phyloP scores from a whole-genome alignment of 352 stramenopile species.

The Elongisporangium undulatum region DNA sequence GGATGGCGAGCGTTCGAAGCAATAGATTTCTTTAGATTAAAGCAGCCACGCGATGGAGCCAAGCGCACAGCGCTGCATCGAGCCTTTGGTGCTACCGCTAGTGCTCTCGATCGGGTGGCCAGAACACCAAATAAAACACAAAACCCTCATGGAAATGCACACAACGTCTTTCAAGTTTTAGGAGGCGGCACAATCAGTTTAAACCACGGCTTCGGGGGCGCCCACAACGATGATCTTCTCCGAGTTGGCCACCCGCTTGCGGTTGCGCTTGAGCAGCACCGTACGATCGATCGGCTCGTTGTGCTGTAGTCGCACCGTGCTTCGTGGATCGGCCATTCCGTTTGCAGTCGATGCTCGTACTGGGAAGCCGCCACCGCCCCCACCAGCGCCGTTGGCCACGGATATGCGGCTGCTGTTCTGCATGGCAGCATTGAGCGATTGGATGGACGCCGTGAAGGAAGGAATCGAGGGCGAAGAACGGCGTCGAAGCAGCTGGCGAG shows the following conservation, averaged over 20 bases:
- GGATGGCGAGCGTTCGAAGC: neutral
- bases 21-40: slow-evolving; percentile 1
- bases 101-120: neutral
- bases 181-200: too few species aligned
- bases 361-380: slow-evolving; percentile 36
- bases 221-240: slow-evolving; percentile 88
- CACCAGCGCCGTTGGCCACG: slow-evolving; percentile 12
- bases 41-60: neutral
- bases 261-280: slow-evolving; percentile 74
- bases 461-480: slow-evolving; percentile 84
- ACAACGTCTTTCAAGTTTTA: neutral
- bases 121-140: slow-evolving; percentile 1
- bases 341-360: slow-evolving; percentile 41
- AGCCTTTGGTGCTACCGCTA: neutral
- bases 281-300: slow-evolving; percentile 66
- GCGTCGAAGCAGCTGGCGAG: slow-evolving; percentile 52
- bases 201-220: slow-evolving; percentile 71
- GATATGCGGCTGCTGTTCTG: slow-evolving; percentile 54
- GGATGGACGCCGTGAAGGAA: slow-evolving; percentile 81
- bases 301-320: slow-evolving; percentile 14
- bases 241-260: slow-evolving; percentile 62
- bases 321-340: neutral
- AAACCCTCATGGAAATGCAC: neutral
- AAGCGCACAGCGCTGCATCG: neutral
- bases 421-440: slow-evolving; percentile 76